These are phyloP conservation scores for Coemansia sp. DNA, from an alignment of 192 early-diverging fungal genomes.

Conservation along the genomic window DNA sequence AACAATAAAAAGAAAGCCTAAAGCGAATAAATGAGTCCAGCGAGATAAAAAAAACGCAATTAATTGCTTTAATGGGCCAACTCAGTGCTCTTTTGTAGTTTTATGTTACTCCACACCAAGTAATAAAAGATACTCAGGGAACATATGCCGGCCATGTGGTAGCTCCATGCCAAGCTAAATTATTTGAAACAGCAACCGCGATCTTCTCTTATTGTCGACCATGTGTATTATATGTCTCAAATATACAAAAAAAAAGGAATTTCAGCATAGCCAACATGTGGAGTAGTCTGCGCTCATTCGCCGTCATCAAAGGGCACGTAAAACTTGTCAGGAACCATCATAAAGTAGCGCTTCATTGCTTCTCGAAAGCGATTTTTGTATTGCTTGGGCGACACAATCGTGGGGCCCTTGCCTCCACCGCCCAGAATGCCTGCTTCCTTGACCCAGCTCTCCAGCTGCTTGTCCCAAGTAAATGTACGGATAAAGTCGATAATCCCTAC, in stretches of 20 bases:
- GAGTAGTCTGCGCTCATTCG: background rate
- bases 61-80: background rate
- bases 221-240: background rate
- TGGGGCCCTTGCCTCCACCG: constrained; percentile 89
- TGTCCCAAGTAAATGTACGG: constrained; percentile 98
- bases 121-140: no score
- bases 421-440: constrained; percentile 90
- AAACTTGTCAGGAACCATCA: constrained; percentile 77
- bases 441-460: constrained; percentile 97
- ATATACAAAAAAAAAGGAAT: background rate
- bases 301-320: constrained; percentile 2
- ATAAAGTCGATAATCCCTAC: constrained; percentile 99
- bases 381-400: constrained; percentile 92
- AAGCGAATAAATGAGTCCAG: constrained; percentile 3
- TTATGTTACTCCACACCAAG: no score
- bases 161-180: no score
- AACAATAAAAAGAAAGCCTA: background rate
- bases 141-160: no score
- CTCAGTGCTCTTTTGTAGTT: no score
- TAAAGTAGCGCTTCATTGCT: constrained; percentile 92
- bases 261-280: background rate
- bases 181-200: no score
- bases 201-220: no score
- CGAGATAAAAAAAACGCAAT: constrained; percentile 11
- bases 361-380: constrained; percentile 91